Percentiles rank a stretch among this genome's conserved stretches.
These are phyloP conservation scores for Venturia aucupariae DNA, from an alignment of 2,329 filamentous ascomycete species.

Conservation along the genomic window DNA sequence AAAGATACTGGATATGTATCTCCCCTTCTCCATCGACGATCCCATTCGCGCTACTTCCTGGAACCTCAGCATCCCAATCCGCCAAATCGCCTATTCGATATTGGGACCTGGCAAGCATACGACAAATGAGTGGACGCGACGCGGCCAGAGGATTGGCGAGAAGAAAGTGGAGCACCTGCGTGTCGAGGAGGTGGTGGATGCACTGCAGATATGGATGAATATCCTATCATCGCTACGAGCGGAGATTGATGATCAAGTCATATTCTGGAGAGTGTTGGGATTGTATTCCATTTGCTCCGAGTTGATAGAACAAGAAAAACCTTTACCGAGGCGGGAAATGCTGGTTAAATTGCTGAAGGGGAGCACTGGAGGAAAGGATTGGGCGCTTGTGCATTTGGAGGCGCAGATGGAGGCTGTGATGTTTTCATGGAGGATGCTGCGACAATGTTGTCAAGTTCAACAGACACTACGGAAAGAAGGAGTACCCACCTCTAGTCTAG, in stretches of 20 bases:
- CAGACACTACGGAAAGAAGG: not conserved
- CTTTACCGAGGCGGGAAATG: not conserved
- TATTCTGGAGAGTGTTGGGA: not conserved
- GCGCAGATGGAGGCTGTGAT: conserved; percentile 14
- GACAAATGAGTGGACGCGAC: conserved; percentile 6
- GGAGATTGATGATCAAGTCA: not conserved
- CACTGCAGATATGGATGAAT: not conserved
- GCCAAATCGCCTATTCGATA: conserved; percentile 11
- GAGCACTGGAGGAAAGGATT: not conserved
- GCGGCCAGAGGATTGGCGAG: conserved; percentile 6
- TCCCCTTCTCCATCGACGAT: conserved; percentile 14
- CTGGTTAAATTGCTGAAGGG: not conserved
- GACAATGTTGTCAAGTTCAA: not conserved
- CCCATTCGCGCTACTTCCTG: conserved; percentile 11
- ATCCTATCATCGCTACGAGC: not conserved
- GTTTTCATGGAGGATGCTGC: conserved; percentile 12
- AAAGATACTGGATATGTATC: not conserved
- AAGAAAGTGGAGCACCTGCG: conserved; percentile 5
- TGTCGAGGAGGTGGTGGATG: not conserved
- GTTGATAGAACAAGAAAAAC: not conserved
- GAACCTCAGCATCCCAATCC: conserved; percentile 4
- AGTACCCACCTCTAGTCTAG: not conserved
- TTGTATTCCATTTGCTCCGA: conserved; percentile 5
- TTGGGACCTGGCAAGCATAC: not conserved
- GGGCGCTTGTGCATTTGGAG: conserved; percentile 4